Percentiles rank a stretch among this genome's conserved stretches.
phyloP scores from a whole-genome alignment of 306 rosid species.

The Glycyrrhiza uralensis region DNA sequence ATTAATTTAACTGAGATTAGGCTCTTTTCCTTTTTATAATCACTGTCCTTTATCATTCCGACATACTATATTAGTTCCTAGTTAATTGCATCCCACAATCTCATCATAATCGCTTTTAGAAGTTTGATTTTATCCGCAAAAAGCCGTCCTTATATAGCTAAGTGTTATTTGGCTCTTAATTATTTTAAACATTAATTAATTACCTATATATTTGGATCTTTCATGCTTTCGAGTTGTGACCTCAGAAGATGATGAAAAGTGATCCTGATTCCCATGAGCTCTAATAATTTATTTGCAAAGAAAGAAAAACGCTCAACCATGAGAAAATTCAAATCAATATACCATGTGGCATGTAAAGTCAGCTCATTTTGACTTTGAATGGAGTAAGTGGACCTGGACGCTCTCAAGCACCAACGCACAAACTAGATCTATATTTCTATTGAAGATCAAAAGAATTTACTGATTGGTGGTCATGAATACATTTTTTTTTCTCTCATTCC shows the following conservation, averaged over 20 bases:
- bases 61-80: slow-evolving; percentile 40
- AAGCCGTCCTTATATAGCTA: slow-evolving; percentile 17
- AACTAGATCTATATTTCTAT: neutral
- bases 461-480: neutral
- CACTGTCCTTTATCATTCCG: slow-evolving; percentile 56
- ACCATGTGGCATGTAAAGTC: slow-evolving; percentile 32
- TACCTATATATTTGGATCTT: neutral
- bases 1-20: slow-evolving; percentile 25
- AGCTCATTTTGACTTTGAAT: slow-evolving; percentile 50
- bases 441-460: slow-evolving; percentile 10
- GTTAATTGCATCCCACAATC: slow-evolving; percentile 43
- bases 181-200: neutral
- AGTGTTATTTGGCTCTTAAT: slow-evolving; percentile 10
- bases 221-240: slow-evolving; percentile 30
- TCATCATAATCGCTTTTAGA: slow-evolving; percentile 49
- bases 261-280: slow-evolving; percentile 25
- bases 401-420: neutral
- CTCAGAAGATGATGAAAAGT: slow-evolving; percentile 41
- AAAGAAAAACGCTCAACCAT: slow-evolving; percentile 11
- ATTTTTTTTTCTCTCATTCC: neutral
- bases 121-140: slow-evolving; percentile 24
- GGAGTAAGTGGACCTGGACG: slow-evolving; percentile 31
- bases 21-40: slow-evolving; percentile 21
- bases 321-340: slow-evolving; percentile 9
- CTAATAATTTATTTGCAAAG: slow-evolving; percentile 28